These are phyloP conservation scores for Ceratocystiopsis sp. DNA, from an alignment of 2,329 filamentous ascomycete species.

Conservation along the genomic window DNA sequence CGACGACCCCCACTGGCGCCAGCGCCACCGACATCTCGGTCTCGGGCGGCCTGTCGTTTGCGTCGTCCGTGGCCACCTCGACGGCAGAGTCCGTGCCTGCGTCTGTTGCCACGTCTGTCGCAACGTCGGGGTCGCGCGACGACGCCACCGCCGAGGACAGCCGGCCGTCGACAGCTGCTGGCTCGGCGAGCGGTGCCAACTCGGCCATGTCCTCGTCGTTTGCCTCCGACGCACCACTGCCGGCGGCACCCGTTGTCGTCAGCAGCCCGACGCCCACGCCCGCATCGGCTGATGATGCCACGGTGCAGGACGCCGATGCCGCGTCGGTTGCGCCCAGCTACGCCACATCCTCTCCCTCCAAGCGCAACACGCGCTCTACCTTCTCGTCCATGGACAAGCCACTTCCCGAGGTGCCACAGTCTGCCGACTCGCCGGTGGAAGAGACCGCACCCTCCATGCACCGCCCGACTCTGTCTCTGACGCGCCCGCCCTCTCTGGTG, in stretches of 20 bases:
- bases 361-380: conserved; percentile 17
- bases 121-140: too few relatives aligned
- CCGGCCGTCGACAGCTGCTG: conserved; percentile 5
- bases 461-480: conserved; percentile 18
- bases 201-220: conserved; percentile 13
- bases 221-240: conserved; percentile 5
- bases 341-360: conserved; percentile 2
- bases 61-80: too few relatives aligned
- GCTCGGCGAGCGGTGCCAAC: conserved; percentile 18
- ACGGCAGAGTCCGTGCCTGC: conserved; percentile 7
- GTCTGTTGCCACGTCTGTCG: too few relatives aligned
- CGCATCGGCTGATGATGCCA: too few relatives aligned
- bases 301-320: background rate
- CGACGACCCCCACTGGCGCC: conserved; percentile 1
- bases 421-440: conserved; percentile 25
- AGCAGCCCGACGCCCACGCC: too few relatives aligned
- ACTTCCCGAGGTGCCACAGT: conserved; percentile 45
- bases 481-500: conserved; percentile 25
- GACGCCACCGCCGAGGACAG: background rate
- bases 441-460: conserved; percentile 10
- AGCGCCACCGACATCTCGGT: too few relatives aligned
- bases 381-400: conserved; percentile 44
- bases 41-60: too few relatives aligned
- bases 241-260: too few relatives aligned
- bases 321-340: background rate